Conservation (phyloP, 2,329 filamentous ascomycete species). For the Sordariomycetes sp. region DNA sequence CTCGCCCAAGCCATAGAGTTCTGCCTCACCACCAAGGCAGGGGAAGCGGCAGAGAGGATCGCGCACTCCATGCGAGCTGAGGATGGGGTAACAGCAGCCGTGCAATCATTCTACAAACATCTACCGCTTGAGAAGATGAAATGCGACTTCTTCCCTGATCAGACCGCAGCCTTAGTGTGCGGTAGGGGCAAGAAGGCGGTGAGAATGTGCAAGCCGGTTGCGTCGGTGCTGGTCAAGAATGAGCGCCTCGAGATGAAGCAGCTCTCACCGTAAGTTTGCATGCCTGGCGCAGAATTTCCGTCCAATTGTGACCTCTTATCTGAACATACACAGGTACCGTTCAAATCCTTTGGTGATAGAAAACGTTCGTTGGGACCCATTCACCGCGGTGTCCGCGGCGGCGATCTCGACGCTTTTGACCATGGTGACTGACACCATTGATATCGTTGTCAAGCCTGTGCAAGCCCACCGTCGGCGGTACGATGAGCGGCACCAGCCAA, state of each 20-base stretch:
- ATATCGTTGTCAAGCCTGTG: constrained; percentile 3
- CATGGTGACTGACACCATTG: background rate
- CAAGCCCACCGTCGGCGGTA: background rate
- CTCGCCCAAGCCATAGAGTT: constrained; percentile 25
- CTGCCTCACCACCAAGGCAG: constrained; percentile 19
- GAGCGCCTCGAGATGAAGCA: constrained; percentile 22
- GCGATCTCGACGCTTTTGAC: background rate
- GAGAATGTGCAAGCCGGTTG: constrained; percentile 2
- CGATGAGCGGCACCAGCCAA: no score
- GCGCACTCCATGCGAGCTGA: constrained; percentile 3
- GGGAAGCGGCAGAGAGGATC: constrained; percentile 4
- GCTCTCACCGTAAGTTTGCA: constrained; percentile 21
- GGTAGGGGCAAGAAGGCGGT: background rate
- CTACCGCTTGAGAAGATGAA: constrained; percentile 22
- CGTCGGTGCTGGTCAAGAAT: background rate
- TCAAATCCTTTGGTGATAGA: constrained; percentile 17
- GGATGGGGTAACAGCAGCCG: constrained; percentile 16
- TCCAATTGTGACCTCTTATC: background rate
- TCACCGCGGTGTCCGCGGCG: constrained; percentile 12
- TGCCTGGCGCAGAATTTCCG: background rate
- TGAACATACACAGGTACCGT: background rate
- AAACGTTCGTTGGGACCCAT: constrained; percentile 21
- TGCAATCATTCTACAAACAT: constrained; percentile 27
- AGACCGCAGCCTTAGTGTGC: constrained; percentile 27
- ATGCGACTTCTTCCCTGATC: constrained; percentile 29